Evolutionary conservation across 345 rosid species (phyloP), one percentile per base, ranked within the genome.

Genomic region (Bruguiera sexangula): DNA sequence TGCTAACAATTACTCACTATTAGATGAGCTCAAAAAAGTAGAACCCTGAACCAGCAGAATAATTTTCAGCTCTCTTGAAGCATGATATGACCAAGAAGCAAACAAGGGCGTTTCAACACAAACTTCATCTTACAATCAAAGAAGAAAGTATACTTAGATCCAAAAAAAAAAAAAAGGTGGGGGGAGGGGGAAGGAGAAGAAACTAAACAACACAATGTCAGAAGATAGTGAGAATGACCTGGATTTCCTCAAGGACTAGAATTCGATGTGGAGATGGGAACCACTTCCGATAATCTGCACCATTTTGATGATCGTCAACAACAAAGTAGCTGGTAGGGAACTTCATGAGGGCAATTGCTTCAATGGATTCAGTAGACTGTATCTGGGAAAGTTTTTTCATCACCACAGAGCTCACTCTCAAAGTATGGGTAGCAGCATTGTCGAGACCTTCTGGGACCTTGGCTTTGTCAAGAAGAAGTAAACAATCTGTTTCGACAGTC

Each of bases 301-400:
- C 71, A 15, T 66, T 27, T 56, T 69, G 73, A 75, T 68, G 75
- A 56, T 22, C 24, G 3, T 56, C 29, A 24, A 27, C 30, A 22
- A 56, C 29, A 27, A 56, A 56, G 30, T 56, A 56, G 30, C 30
- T 24, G 30, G 60, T 56, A 27, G 60, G 60, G 60, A 56, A 56
- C 29, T 56, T 56, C 60, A 56, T 56, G 13, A 91, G 66, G 39
- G 97, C 95, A 60, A 85, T 78, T 22, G 88, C 95, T 79, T 87
- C 91, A 56, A 84, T 80, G 66, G 95, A 87, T 69, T 89, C 93
- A 60, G 76, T 67, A 24, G 97, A 86, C 69, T 91, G 85, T 24
- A 91, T 67, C 57, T 94, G 93, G 65, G 88, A 87, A 78, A 91
- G 85, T 72, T 87, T 91, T 76, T 82, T 86, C 97, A 91, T 87